Base-by-base conservation (phyloP, 164 flowering plant genomes). In the Malania oleifera region DNA sequence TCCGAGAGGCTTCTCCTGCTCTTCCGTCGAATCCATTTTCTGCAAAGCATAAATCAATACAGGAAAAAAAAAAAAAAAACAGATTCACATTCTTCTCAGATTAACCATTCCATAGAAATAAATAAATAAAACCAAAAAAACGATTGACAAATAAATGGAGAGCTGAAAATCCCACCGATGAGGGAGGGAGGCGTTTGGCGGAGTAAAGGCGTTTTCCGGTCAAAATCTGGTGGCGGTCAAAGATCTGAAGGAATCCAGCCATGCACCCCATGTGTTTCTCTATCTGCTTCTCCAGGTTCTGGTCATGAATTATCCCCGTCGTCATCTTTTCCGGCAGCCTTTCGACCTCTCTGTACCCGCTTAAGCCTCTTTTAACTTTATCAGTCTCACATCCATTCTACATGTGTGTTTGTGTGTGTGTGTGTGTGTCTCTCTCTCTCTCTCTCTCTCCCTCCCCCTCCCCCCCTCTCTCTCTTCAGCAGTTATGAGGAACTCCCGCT, bases 211-310 rank as follows among this genome's bases (percentile, higher is more conserved):
- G 83, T 59, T 87, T 89, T 2, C 81, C 87, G 68, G 84, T 41
- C 38, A 84, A 69, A 50, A 84, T 53, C 51, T 86, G 96, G 54
- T 81, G 77, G 52, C 99, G 92, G 60, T 93, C 96, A 59, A 93
- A 93, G 55, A 93, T 58, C 41, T 90, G 95, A 31, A 85, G 77
- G 64, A 90, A 88, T 0, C 97, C 96, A 37, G 96, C 81, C 97
- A 93, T 88, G 77, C 99, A 93, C 10, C 97, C 97, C 85, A 86
- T 87, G 53, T 87, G 95, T 61, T 82, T 91, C 75, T 81, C 78
- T 2, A 90, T 75, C 62, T 82, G 87, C 67, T 82, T 92, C 78
- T 87, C 91, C 45, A 82, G 64, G 34, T 74, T 80, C 75, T 70
- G 82, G 14, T 87, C 89, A 8, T 72, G 80, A 1, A 68, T 37